A percentile compares a stretch with the other conserved stretches of the same genome.
These are phyloP conservation scores for Neonothopanus nambi DNA, from an alignment of 1,284 basidiomycete genomes.

Conservation along the genomic window DNA sequence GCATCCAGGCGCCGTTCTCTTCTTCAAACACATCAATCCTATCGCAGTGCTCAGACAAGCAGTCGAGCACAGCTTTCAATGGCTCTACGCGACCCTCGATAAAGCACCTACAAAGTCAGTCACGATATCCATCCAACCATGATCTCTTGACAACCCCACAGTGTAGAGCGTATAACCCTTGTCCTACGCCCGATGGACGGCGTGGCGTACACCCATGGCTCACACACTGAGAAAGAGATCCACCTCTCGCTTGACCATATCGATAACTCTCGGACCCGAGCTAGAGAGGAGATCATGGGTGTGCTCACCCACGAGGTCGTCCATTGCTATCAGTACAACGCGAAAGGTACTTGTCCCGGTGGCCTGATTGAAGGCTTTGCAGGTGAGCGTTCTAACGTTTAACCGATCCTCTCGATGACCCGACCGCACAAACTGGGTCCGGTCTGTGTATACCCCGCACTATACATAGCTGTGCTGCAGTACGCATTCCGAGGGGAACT, in stretches of 20 bases:
- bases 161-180: constrained; percentile 54
- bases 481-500: too few species aligned
- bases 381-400: constrained; percentile 48
- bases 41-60: constrained; percentile 49
- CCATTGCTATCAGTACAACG: constrained; percentile 74
- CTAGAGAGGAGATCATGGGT: constrained; percentile 60
- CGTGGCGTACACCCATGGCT: constrained; percentile 62
- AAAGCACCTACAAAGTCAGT: too few species aligned
- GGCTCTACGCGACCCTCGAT: constrained; percentile 44
- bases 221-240: constrained; percentile 60
- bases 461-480: too few species aligned
- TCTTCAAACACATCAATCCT: constrained; percentile 53
- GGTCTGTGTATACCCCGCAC: background rate
- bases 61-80: constrained; percentile 52
- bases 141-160: constrained; percentile 23
- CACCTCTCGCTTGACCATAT: constrained; percentile 69
- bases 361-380: constrained; percentile 76
- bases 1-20: constrained; percentile 57
- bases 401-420: background rate
- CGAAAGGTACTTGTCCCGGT: constrained; percentile 54
- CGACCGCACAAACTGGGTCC: constrained; percentile 10
- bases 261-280: constrained; percentile 40
- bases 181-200: constrained; percentile 65
- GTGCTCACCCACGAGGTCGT: constrained; percentile 70
- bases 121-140: background rate